phyloP scores from a whole-genome alignment of 352 stramenopile genomes.

The Pythium oligandrum region DNA sequence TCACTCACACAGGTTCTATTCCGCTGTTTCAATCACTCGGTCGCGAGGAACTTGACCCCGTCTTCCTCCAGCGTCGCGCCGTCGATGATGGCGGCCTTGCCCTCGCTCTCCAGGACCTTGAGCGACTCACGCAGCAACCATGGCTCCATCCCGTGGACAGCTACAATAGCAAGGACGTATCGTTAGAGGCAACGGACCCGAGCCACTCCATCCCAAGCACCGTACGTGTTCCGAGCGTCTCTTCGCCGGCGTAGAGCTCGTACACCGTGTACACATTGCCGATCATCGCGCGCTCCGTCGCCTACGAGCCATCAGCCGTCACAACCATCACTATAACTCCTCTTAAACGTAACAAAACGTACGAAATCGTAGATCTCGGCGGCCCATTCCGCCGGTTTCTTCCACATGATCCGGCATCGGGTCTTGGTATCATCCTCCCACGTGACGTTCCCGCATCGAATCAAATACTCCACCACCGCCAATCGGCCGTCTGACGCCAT shows the following conservation, averaged over 20 bases:
- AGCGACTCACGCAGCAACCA: constrained; percentile 79
- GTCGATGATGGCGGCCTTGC: constrained; percentile 76
- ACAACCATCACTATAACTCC: constrained; percentile 4
- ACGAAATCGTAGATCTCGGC: constrained; percentile 86
- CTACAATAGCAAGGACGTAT: constrained; percentile 16
- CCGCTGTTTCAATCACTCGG: constrained; percentile 22
- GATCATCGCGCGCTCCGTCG: constrained; percentile 66
- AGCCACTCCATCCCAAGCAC: too few relatives aligned
- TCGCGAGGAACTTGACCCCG: constrained; percentile 80
- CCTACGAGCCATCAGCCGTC: constrained; percentile 22
- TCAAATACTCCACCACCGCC: constrained; percentile 70
- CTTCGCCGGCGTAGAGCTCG: constrained; percentile 79
- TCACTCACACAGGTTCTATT: too few relatives aligned
- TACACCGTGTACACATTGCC: constrained; percentile 84
- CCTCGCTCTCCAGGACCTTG: constrained; percentile 66
- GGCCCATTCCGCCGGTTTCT: constrained; percentile 75
- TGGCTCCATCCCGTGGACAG: constrained; percentile 78
- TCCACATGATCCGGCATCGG: constrained; percentile 84
- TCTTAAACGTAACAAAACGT: constrained; percentile 3
- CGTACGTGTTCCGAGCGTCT: constrained; percentile 70
- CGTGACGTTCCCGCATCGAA: constrained; percentile 64
- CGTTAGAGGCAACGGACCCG: too few relatives aligned
- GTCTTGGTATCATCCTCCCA: constrained; percentile 82
- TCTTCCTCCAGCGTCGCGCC: constrained; percentile 81
- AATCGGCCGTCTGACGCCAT: constrained; percentile 63